Evolutionary conservation across 331 rosid species (phyloP).

Genomic region (Acacia pycnantha): DNA sequence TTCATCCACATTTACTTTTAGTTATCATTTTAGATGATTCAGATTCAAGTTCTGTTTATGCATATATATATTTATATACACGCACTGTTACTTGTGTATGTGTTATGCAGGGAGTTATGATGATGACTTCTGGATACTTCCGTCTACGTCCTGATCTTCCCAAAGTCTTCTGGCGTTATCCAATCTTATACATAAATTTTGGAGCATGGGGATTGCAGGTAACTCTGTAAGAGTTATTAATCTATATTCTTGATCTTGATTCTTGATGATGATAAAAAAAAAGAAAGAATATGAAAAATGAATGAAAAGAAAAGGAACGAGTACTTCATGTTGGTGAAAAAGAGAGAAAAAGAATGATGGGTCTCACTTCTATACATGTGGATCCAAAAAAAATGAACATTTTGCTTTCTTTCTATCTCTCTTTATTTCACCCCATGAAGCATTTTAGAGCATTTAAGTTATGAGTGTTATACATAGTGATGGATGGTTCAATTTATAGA

Average conservation of each 20-base stretch:
- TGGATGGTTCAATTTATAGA: no score
- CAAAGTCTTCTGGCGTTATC: conserved; percentile 78
- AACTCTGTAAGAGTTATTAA: conserved; percentile 3
- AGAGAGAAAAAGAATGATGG: no score
- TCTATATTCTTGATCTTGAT: no score
- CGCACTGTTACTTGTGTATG: background rate
- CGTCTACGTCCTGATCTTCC: conserved; percentile 73
- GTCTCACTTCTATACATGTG: no score
- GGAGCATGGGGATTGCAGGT: conserved; percentile 93
- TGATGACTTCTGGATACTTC: conserved; percentile 92
- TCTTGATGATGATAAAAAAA: background rate
- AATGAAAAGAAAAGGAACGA: no score
- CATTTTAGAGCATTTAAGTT: no score
- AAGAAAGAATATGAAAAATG: no score
- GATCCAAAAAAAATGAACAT: no score
- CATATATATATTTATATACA: background rate
- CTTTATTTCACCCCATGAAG: no score
- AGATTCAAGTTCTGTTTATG: background rate
- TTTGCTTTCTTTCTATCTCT: no score
- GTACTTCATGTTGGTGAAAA: no score
- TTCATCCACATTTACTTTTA: background rate
- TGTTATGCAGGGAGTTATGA: conserved; percentile 72
- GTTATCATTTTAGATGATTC: background rate
- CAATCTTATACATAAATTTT: conserved; percentile 79
- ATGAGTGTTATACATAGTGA: no score